Base-by-base conservation (phyloP, 2,329 filamentous ascomycete species). In the Colletotrichum eleusines region DNA sequence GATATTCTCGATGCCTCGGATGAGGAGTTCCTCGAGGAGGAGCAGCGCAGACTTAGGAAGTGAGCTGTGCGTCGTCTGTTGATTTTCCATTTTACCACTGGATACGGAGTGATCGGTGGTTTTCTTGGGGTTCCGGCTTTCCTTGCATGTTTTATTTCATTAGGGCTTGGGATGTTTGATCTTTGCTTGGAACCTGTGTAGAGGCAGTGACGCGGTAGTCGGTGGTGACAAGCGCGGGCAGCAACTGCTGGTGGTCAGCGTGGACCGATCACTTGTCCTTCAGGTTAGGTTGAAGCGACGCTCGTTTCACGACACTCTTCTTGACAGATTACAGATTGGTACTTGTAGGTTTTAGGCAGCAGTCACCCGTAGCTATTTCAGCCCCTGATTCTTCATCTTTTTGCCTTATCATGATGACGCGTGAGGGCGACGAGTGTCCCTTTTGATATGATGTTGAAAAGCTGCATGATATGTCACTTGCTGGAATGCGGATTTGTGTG, bases 1-100 rank as follows among this genome's bases (percentile, higher is more conserved):
- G 96, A 99, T 77, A 95, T 98, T 74, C 89, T 98, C 55, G 94
- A 98, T 83, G 95, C 94, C 53, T 97, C 94, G 70, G 95, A 98
- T 75, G 93, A 97, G 80, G 95, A 98, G 79, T 92, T 88, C 74
- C 80, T 89, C 62, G 86, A 87, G 72, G 89, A 89, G 76, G 84
- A 87, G 77, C 81, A 84, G 75, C 82, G 81, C 76, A 82, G 79
- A 76, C 73, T 77, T 67, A 78, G 77, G 73, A 83, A 84, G 77
- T 84, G 78, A 76, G 73, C 55, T n/a, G 16, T 8, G 3, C 14
- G 18, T 7, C 18, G 23, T 38, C 20, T 51, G 23, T 38, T n/a
- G 28, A 14, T 57, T 28, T 50, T 57, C 55, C 23, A 12, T 55
- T 59, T 54, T 7, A 26, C 50, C 48, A 55, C 68, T 55, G 63